Conservation (phyloP, 2,329 filamentous ascomycete species). For the Dothideomycetidae sp. region DNA sequence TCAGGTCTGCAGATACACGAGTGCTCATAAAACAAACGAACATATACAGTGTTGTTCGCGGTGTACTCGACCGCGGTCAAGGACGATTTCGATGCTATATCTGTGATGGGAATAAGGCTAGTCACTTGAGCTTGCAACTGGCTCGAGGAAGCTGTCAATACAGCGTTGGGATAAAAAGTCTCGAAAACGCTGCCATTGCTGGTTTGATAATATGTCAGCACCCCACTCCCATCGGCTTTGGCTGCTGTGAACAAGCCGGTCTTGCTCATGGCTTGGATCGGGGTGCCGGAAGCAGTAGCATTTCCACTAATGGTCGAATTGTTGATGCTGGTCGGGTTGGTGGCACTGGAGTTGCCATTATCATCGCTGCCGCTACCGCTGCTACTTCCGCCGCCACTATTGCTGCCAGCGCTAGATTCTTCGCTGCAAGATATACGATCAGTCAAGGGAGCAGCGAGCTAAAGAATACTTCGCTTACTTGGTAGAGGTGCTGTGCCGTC, state of each 20-base stretch:
- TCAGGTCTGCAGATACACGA: background rate
- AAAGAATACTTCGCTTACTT: background rate
- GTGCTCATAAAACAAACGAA: background rate
- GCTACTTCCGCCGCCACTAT: background rate
- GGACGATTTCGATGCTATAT: background rate
- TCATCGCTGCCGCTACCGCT: background rate
- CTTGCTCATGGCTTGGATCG: slow-evolving; percentile 5
- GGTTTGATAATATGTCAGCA: slow-evolving; percentile 5
- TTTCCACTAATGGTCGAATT: background rate
- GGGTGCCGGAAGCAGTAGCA: background rate
- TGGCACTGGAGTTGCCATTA: background rate
- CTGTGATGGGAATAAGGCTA: background rate
- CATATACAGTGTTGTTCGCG: background rate
- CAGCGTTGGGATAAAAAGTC: slow-evolving; percentile 3
- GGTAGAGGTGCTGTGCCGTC: background rate
- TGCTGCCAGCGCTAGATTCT: background rate
- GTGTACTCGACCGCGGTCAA: slow-evolving; percentile 2
- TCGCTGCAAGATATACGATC: too few relatives aligned
- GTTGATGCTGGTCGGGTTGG: background rate
- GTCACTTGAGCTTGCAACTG: background rate
- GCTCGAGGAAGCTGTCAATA: background rate
- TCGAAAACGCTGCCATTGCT: slow-evolving; percentile 1
- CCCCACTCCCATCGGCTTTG: background rate
- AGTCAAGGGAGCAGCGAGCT: background rate
- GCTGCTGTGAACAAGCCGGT: slow-evolving; percentile 2